phyloP scores from a whole-genome alignment of 2,329 filamentous ascomycete genomes.

The Cylindrodendrum hubeiense region DNA sequence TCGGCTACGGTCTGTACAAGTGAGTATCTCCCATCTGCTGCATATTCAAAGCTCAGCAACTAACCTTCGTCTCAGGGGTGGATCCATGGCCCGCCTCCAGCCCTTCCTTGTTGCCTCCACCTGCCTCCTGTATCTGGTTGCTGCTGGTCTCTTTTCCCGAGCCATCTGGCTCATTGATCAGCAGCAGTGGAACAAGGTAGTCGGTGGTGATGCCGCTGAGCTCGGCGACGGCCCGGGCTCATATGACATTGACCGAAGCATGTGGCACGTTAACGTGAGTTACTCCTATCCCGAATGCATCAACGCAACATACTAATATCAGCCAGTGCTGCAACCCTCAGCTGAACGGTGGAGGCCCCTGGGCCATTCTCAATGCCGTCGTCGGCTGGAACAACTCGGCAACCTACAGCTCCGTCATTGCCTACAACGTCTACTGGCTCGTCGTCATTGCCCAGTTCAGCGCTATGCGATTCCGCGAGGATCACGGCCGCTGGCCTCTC shows the following conservation, averaged over 20 bases:
- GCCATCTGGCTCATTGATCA: constrained; percentile 81
- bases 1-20: constrained; percentile 85
- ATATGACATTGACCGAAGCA: constrained; percentile 81
- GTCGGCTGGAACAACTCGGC: constrained; percentile 91
- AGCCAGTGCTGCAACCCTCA: constrained; percentile 81
- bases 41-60: neutral
- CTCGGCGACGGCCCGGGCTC: constrained; percentile 75
- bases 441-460: constrained; percentile 78
- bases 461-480: constrained; percentile 75
- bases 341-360: constrained; percentile 79
- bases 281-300: too few species aligned
- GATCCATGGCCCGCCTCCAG: constrained; percentile 65
- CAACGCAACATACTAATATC: constrained; percentile 5
- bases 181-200: constrained; percentile 75
- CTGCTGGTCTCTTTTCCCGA: constrained; percentile 84
- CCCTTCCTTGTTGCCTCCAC: constrained; percentile 86
- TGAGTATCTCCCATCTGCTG: constrained; percentile 49
- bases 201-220: constrained; percentile 69
- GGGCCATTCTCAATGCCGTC: constrained; percentile 89
- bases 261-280: constrained; percentile 86
- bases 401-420: constrained; percentile 87
- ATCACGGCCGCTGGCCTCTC: constrained; percentile 63
- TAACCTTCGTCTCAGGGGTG: constrained; percentile 49
- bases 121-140: constrained; percentile 86
- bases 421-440: constrained; percentile 91